These are phyloP conservation scores for Barnettozyma pratensis DNA, from an alignment of 805 yeast species.

Conservation along the genomic window DNA sequence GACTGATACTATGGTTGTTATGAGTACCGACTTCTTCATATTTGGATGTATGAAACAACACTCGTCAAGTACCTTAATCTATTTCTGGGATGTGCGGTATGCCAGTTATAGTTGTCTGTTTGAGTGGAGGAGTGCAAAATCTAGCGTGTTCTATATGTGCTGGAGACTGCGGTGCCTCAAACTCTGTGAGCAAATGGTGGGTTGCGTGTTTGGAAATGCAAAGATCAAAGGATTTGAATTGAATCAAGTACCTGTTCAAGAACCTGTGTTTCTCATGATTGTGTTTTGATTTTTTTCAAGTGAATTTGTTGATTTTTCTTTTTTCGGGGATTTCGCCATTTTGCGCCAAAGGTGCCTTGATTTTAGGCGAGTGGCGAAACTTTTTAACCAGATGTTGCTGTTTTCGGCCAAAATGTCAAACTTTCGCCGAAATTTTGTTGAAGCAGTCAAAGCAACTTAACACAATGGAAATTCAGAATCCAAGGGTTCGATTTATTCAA, in stretches of 20 bases:
- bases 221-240: neutral
- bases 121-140: neutral
- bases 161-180: neutral
- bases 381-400: too few relatives aligned
- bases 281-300: neutral
- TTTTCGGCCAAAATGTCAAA: too few relatives aligned
- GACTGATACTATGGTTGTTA: slow-evolving; percentile 11
- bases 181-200: neutral
- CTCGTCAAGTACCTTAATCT: neutral
- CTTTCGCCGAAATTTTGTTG: too few relatives aligned
- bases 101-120: neutral
- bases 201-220: neutral
- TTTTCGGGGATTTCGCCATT: neutral
- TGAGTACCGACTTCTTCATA: slow-evolving; percentile 3
- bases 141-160: neutral
- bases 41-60: neutral
- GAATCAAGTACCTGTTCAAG: neutral
- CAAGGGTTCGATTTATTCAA: too few relatives aligned
- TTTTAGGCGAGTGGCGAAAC: neutral
- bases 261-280: neutral
- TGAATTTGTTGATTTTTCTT: neutral
- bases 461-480: too few relatives aligned
- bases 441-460: too few relatives aligned
- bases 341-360: neutral
- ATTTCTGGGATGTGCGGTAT: too few relatives aligned